Conservation (phyloP, 2,329 filamentous ascomycete genomes). For the Apiospora arundinis region DNA sequence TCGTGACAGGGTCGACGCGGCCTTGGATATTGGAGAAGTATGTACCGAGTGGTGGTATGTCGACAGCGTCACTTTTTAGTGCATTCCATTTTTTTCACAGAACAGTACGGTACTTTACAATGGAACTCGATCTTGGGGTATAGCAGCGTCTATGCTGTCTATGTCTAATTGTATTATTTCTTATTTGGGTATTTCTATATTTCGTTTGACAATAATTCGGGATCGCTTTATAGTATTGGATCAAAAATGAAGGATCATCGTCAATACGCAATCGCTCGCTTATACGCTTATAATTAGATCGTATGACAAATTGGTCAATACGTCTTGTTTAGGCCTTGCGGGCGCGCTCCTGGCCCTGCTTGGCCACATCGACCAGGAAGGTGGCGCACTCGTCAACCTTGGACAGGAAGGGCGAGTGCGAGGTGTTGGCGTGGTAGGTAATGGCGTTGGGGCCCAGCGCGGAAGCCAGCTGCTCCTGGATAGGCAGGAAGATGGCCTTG, state of each 20-base stretch:
- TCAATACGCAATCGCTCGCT: not conserved
- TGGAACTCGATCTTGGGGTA: not conserved
- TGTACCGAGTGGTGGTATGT: too few relatives aligned
- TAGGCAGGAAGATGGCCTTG: constrained; percentile 24
- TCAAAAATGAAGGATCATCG: too few relatives aligned
- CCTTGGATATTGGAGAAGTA: too few relatives aligned
- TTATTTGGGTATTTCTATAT: not conserved
- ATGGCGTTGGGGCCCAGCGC: constrained; percentile 26
- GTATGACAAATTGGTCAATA: too few relatives aligned
- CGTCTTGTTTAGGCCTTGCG: not conserved
- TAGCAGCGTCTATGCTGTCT: not conserved
- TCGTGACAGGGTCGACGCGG: too few relatives aligned
- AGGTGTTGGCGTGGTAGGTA: constrained; percentile 26
- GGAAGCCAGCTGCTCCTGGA: constrained; percentile 28
- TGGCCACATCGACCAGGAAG: constrained; percentile 21
- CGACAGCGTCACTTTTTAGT: too few relatives aligned
- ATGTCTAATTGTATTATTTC: not conserved
- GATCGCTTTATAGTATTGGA: not conserved
- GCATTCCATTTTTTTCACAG: not conserved
- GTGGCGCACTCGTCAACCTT: constrained; percentile 26
- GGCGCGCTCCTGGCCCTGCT: constrained; percentile 20
- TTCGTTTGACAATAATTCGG: not conserved
- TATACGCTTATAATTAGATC: too few relatives aligned
- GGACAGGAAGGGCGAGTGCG: constrained; percentile 30
- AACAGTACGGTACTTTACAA: not conserved